These are phyloP conservation scores for Boletus rubropictus DNA, from an alignment of 768 basidiomycete genomes.

Conservation along the genomic window DNA sequence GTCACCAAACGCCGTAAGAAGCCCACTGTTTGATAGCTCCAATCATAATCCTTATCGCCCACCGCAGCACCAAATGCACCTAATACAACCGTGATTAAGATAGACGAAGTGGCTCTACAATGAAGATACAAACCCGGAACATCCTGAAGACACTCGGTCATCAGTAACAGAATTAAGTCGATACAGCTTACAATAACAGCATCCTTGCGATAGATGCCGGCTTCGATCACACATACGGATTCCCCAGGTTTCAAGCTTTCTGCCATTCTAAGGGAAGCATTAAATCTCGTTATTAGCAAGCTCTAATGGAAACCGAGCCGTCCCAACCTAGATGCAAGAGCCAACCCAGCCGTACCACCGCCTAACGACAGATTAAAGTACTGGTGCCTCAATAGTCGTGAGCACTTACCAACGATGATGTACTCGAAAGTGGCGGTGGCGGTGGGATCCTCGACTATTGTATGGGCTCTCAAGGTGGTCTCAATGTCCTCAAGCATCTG, in stretches of 20 bases:
- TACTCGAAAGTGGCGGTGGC: constrained; percentile 5
- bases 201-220: constrained; percentile 8
- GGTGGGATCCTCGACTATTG: not conserved
- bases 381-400: not conserved
- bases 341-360: constrained; percentile 16
- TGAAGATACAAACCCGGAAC: constrained; percentile 12
- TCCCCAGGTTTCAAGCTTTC: constrained; percentile 8
- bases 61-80: constrained; percentile 3
- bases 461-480: not conserved
- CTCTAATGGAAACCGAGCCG: not conserved
- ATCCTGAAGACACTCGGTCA: constrained; percentile 4
- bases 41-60: constrained; percentile 12
- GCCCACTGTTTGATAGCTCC: constrained; percentile 15
- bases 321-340: constrained; percentile 12
- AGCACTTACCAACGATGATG: constrained; percentile 9
- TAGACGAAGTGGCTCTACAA: not conserved
- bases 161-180: not conserved
- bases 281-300: not conserved
- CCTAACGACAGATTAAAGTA: constrained; percentile 3
- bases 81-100: not conserved
- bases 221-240: constrained; percentile 19
- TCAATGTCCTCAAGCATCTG: not conserved
- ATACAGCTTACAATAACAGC: constrained; percentile 9
- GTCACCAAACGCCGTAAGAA: not conserved
- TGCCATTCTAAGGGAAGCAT: constrained; percentile 7